Evolutionary conservation across 1,284 basidiomycete species (phyloP).

Genomic region (Puccinia polysora): DNA sequence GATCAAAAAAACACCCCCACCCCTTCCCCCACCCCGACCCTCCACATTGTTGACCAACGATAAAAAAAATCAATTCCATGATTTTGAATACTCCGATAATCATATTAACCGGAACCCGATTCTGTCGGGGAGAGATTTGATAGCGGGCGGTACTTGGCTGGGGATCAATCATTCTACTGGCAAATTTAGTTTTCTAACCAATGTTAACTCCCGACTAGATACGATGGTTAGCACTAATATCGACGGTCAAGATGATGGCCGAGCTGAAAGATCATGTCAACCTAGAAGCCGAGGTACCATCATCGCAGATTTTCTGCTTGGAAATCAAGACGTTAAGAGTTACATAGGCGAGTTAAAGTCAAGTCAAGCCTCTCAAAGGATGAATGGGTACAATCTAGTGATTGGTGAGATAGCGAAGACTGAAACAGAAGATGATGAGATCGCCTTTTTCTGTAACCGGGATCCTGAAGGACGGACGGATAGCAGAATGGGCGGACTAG

Average conservation of each 20-base stretch:
- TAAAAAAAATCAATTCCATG: not conserved
- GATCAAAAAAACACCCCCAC: not conserved
- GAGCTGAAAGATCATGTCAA: not conserved
- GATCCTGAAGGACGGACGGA: not conserved
- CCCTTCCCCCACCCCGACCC: not conserved
- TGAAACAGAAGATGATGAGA: not conserved
- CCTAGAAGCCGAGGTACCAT: constrained; percentile 1
- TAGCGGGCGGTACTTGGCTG: constrained; percentile 11
- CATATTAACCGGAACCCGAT: not conserved
- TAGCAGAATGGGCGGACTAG: not conserved
- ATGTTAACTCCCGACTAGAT: not conserved
- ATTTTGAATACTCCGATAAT: not conserved
- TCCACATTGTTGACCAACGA: not conserved
- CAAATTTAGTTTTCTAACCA: constrained; percentile 24
- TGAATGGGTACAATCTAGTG: constrained; percentile 21
- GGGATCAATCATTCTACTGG: not conserved
- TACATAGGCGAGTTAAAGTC: not conserved
- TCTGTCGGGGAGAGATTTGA: constrained; percentile 2
- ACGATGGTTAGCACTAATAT: not conserved
- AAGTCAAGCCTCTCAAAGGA: not conserved
- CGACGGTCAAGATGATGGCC: not conserved
- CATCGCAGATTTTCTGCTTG: not conserved
- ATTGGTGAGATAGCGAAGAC: constrained; percentile 1
- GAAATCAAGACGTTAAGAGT: not conserved
- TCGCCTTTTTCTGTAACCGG: not conserved